Evolutionary conservation across 2,329 filamentous ascomycete species (phyloP).

Genomic region (Capronia coronata): DNA sequence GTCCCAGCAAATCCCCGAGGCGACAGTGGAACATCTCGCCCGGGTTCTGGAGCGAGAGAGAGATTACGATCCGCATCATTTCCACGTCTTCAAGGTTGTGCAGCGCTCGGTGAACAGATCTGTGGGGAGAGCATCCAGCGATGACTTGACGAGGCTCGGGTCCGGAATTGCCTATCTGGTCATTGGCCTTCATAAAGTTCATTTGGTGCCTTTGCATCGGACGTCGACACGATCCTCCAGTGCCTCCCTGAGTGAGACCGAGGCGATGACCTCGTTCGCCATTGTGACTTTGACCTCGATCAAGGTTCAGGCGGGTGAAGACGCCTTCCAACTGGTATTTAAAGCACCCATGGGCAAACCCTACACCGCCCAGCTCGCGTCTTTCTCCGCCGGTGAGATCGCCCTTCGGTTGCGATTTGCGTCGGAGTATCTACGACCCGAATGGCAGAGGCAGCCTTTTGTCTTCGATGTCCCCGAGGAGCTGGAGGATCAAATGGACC

Average conservation of each 20-base stretch:
- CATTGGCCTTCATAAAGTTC: slow-evolving; percentile 62
- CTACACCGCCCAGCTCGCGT: slow-evolving; percentile 56
- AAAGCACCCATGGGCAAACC: slow-evolving; percentile 51
- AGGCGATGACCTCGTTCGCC: slow-evolving; percentile 52
- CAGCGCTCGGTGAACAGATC: slow-evolving; percentile 55
- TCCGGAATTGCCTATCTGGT: slow-evolving; percentile 63
- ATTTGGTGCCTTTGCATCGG: slow-evolving; percentile 60
- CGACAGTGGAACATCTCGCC: slow-evolving; percentile 56
- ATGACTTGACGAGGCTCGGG: slow-evolving; percentile 59
- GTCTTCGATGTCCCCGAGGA: slow-evolving; percentile 54
- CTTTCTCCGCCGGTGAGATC: slow-evolving; percentile 58
- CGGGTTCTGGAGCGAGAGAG: slow-evolving; percentile 58
- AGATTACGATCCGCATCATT: slow-evolving; percentile 62
- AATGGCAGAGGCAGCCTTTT: slow-evolving; percentile 60
- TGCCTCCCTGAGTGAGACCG: slow-evolving; percentile 47
- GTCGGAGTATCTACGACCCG: slow-evolving; percentile 58
- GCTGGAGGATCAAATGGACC: slow-evolving; percentile 47
- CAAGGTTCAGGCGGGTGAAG: slow-evolving; percentile 55
- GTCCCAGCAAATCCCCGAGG: slow-evolving; percentile 45
- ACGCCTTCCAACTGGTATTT: slow-evolving; percentile 61
- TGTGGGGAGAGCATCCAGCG: slow-evolving; percentile 52
- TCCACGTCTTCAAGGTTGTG: slow-evolving; percentile 63
- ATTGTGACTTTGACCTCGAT: slow-evolving; percentile 57
- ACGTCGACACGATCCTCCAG: slow-evolving; percentile 49
- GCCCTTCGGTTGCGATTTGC: slow-evolving; percentile 55